These are phyloP conservation scores for Thelonectria blattea DNA, from an alignment of 2,329 filamentous ascomycete genomes.

Conservation along the genomic window DNA sequence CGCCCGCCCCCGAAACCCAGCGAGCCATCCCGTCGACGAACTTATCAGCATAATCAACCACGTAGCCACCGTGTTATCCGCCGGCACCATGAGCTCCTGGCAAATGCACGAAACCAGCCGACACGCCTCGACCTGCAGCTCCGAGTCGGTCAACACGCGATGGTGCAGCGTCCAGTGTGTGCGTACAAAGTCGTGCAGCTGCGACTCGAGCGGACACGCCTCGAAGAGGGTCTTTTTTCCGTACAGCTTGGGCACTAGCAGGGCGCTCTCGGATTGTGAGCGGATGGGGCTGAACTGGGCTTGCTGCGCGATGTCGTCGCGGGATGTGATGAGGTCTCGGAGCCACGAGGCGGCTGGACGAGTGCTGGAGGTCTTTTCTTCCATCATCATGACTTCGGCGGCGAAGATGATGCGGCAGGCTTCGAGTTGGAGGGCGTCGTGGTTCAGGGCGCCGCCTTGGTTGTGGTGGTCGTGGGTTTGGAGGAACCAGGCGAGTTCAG, in stretches of 20 bases:
- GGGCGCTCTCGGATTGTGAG: conserved; percentile 9
- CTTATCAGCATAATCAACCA: conserved; percentile 12
- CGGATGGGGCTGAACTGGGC: conserved; percentile 12
- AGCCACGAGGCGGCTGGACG: conserved; percentile 18
- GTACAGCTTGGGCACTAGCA: background rate
- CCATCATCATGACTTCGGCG: conserved; percentile 22
- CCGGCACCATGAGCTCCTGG: conserved; percentile 2
- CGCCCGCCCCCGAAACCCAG: background rate
- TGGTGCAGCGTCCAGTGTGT: background rate
- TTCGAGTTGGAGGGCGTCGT: conserved; percentile 11
- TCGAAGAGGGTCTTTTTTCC: conserved; percentile 16
- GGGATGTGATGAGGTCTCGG: conserved; percentile 22
- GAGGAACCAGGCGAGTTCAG: conserved; percentile 16
- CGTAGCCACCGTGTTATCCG: conserved; percentile 6
- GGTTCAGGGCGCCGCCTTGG: background rate
- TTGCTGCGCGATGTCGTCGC: conserved; percentile 4
- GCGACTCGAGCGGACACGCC: conserved; percentile 7
- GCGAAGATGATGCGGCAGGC: conserved; percentile 23
- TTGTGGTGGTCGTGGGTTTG: conserved; percentile 17
- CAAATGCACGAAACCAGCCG: conserved; percentile 5
- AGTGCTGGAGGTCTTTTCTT: background rate
- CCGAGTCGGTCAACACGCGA: conserved; percentile 4
- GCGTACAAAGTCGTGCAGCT: conserved; percentile 5
- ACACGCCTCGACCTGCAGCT: conserved; percentile 17
- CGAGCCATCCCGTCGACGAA: conserved; percentile 9